A percentile compares a stretch with the other conserved stretches of the same genome.
These are phyloP conservation scores for Kazachstania sp. DNA, from an alignment of 1,139 yeast species.

Conservation along the genomic window DNA sequence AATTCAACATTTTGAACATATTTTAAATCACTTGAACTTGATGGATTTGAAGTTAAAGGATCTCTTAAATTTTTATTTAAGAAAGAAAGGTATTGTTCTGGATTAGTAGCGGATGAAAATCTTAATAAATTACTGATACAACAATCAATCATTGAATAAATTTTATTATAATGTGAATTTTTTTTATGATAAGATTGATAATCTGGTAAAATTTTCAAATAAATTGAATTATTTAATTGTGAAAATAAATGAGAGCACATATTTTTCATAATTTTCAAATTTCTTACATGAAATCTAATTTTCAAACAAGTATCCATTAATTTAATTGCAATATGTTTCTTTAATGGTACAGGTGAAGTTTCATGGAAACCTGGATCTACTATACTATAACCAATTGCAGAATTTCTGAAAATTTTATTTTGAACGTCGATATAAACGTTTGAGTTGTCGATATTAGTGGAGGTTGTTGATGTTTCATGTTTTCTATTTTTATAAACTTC, in stretches of 20 bases:
- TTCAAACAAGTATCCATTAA: conserved; percentile 17
- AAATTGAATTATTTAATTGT: conserved; percentile 3
- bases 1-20: conserved; percentile 22
- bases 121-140: conserved; percentile 23
- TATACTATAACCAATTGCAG: conserved; percentile 22
- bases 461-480: neutral
- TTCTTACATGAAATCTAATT: conserved; percentile 20
- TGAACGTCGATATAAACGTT: conserved; percentile 8
- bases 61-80: conserved; percentile 15
- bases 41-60: conserved; percentile 11
- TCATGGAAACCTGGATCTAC: conserved; percentile 23
- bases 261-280: conserved; percentile 17
- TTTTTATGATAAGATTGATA: conserved; percentile 13
- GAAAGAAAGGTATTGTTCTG: conserved; percentile 22
- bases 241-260: conserved; percentile 12
- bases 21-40: conserved; percentile 12
- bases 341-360: conserved; percentile 17
- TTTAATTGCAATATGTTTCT: conserved; percentile 15
- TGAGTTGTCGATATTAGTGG: no score
- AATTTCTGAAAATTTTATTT: conserved; percentile 14
- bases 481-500: neutral
- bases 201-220: conserved; percentile 14
- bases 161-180: conserved; percentile 1
- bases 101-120: conserved; percentile 28
- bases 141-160: conserved; percentile 15